phyloP scores from a whole-genome alignment of 495 filamentous ascomycete genomes.

The Aspergillus conjunctus region DNA sequence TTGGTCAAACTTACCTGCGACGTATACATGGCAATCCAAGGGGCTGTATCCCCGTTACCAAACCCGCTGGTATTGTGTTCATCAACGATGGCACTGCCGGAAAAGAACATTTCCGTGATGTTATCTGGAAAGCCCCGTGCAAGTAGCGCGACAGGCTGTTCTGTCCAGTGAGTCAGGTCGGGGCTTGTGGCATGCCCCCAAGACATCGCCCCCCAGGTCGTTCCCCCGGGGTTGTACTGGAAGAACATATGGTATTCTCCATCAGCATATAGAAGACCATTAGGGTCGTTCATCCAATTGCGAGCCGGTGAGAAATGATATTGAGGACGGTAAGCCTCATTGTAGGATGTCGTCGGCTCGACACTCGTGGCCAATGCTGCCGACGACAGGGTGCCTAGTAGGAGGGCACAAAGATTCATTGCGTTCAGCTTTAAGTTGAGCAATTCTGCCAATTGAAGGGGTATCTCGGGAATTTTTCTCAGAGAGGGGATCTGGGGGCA shows the following conservation, averaged over 20 bases:
- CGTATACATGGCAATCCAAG: conserved; percentile 60
- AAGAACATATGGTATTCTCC: conserved; percentile 44
- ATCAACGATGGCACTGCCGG: conserved; percentile 55
- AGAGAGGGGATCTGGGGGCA: no score
- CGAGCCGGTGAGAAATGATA: conserved; percentile 55
- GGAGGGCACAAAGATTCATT: no score
- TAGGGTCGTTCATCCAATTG: conserved; percentile 64
- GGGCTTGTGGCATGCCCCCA: conserved; percentile 47
- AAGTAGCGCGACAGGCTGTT: conserved; percentile 40
- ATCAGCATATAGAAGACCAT: conserved; percentile 51
- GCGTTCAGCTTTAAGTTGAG: no score
- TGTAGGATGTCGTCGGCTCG: conserved; percentile 31
- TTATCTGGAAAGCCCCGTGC: conserved; percentile 46
- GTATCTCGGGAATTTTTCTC: no score
- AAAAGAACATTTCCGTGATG: conserved; percentile 53
- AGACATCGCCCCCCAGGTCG: conserved; percentile 39
- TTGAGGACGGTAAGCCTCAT: conserved; percentile 46
- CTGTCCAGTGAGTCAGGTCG: conserved; percentile 44
- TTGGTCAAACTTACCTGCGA: conserved; percentile 34
- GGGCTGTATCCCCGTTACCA: conserved; percentile 50
- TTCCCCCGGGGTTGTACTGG: conserved; percentile 44
- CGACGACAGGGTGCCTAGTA: no score
- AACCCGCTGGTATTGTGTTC: conserved; percentile 60
- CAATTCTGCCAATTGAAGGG: no score
- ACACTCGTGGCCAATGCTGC: no score